These are phyloP conservation scores for Malbranchea zuffiana DNA, from an alignment of 2,329 filamentous ascomycete species.

Conservation along the genomic window DNA sequence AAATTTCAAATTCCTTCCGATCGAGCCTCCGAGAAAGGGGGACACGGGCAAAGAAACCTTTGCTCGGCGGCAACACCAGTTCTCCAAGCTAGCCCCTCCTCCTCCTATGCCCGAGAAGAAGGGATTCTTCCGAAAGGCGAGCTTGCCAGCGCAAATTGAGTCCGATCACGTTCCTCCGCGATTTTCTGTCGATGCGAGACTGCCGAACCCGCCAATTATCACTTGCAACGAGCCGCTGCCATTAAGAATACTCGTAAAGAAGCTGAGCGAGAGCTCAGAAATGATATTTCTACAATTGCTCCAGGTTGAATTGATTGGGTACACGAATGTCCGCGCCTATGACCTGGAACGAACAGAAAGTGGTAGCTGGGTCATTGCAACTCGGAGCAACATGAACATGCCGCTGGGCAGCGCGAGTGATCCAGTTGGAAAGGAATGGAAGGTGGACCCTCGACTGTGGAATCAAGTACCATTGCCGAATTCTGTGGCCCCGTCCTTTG, in stretches of 20 bases:
- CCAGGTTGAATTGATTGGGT: constrained; percentile 70
- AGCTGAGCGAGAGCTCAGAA: constrained; percentile 57
- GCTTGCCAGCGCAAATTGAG: constrained; percentile 21
- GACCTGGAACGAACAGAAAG: constrained; percentile 60
- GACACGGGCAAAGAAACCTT: constrained; percentile 66
- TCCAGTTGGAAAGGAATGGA: constrained; percentile 54
- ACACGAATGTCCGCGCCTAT: constrained; percentile 68
- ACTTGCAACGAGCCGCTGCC: constrained; percentile 83
- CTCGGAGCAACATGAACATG: constrained; percentile 59
- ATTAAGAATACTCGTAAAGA: constrained; percentile 67
- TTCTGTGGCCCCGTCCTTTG: constrained; percentile 76
- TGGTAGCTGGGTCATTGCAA: constrained; percentile 65
- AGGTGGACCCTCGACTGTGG: constrained; percentile 65
- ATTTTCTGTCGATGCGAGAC: constrained; percentile 67
- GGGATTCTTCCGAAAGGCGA: constrained; percentile 46
- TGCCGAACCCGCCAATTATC: constrained; percentile 78
- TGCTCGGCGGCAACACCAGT: constrained; percentile 60
- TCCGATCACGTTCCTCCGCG: constrained; percentile 36
- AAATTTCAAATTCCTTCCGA: constrained; percentile 78
- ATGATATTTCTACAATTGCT: constrained; percentile 65
- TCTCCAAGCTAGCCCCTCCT: constrained; percentile 27
- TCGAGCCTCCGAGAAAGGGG: constrained; percentile 70
- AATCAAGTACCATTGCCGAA: constrained; percentile 61
- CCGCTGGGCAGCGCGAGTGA: constrained; percentile 51
- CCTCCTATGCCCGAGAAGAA: constrained; percentile 36